Evolutionary conservation across 345 rosid species (phyloP), one percentile per base, ranked within the genome.

Genomic region (Euphorbia pulcherrima): DNA sequence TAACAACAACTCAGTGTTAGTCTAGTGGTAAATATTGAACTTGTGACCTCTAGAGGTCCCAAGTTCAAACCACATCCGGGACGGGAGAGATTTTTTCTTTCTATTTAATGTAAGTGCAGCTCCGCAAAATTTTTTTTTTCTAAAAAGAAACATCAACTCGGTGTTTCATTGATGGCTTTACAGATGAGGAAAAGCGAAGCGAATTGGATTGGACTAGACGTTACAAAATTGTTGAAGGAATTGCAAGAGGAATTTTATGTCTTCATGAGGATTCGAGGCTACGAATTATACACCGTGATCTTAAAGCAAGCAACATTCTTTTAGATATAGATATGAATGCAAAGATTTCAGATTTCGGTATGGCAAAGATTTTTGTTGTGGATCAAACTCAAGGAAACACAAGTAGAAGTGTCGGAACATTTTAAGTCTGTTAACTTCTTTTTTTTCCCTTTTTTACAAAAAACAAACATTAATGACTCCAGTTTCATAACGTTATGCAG

Each of bases 181-280:
- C 60, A 73, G 77, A 73, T 12, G 29, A 51, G 21, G 74, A 51
- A 28, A 75, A 20, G 35, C 65, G 53, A 27, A 12, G 39, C 2
- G 29, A 17, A 8, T 29, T 75, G 24, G 66, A 75, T 52, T 75
- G 78, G 78, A 23, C 58, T 0, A 58, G 10, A 20, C 78, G 78
- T 5, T 69, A 52, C 78, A 69, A 23, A 5, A 70, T 75, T 44
- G 41, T 75, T 8, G 47, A 44, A 17, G 78, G 78, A 29, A 65
- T 75, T 26, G 78, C 74, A n/a, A 62, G 71, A 9, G 78, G 78
- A 40, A 50, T 69, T 53, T 55, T 69, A n/a, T 75, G 70, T 58
- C 78, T 75, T 39, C 78, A 75, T 23, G 54, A 65, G 26, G 78
- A 75, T 53, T 75, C 74, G 18, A 27, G 68, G 13, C 62, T 69